Evolutionary conservation across 495 filamentous ascomycete species (phyloP), one percentile per base, ranked within the genome.

Genomic region (Penicillium verhagenii): DNA sequence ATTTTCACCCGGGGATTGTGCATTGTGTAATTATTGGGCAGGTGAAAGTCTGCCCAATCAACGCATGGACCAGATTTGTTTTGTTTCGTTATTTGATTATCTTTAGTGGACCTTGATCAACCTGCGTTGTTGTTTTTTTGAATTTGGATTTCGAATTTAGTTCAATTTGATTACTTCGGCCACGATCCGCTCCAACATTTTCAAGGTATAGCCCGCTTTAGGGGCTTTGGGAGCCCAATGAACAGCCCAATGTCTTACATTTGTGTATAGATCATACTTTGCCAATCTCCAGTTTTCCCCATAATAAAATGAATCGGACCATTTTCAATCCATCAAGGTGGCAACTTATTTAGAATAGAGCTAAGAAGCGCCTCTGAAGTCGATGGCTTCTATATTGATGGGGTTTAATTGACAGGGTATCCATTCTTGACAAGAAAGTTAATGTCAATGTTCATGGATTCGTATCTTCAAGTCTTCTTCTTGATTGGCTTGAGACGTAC

Each of bases 171-270:
- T 43, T 37, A 52, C 29, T 35, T 52, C 23, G 53, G 56, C 40
- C 54, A 50, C 46, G 53, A 53, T 45, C 56, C 54, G 40, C 51
- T 37, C 48, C 24, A 51, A 53, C n/a, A n/a, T n/a, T n/a, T n/a
- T n/a, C n/a, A n/a, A n/a, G n/a, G 48, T 47, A 52, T 46, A 40
- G 14, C 19, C 24, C 31, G n/a, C 39, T 45, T 21, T 35, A 46
- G 38, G 39, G 39, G 37, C n/a, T n/a, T 35, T 64, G 55, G 58
- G 53, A 61, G 61, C 64, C 64, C 64, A 64, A 66, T 52, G 26
- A 37, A 50, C 50, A 23, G 61, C 64, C 64, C 61, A 59, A 66
- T 64, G 51, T 59, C 58, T 54, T 58, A 58, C 59, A 58, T 58
- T n/a, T 48, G 16, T 28, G 50, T 47, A 51, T 37, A 57, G 59